Percentiles rank a stretch among this genome's conserved stretches.
These are phyloP conservation scores for Nigrograna mackinnonii DNA, from an alignment of 2,329 filamentous ascomycete genomes.

Conservation along the genomic window DNA sequence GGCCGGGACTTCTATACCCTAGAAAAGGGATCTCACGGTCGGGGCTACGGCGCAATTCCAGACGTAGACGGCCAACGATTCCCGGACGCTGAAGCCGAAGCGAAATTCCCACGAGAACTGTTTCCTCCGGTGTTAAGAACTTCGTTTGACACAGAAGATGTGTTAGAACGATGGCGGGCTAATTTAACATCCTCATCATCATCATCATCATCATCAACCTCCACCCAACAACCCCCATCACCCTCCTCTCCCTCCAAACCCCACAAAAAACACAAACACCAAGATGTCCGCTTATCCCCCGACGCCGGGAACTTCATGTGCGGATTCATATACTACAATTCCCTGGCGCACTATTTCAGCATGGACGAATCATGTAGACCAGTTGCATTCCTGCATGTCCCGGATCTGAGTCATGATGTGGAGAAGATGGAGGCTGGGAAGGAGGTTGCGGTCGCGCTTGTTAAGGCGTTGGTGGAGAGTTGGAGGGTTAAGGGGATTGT, in stretches of 20 bases:
- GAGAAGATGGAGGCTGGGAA: constrained; percentile 27
- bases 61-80: constrained; percentile 38
- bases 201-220: background rate
- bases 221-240: background rate
- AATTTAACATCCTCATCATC: constrained; percentile 13
- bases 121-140: constrained; percentile 30
- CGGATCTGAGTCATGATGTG: constrained; percentile 31
- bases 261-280: background rate
- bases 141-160: constrained; percentile 33
- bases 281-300: constrained; percentile 30
- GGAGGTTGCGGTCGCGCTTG: constrained; percentile 33
- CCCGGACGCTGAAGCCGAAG: constrained; percentile 17
- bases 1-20: constrained; percentile 38
- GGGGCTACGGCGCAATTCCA: constrained; percentile 31
- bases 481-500: constrained; percentile 20
- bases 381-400: constrained; percentile 40
- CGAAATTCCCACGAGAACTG: constrained; percentile 15
- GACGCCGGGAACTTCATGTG: constrained; percentile 42
- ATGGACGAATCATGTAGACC: constrained; percentile 25
- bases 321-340: constrained; percentile 41
- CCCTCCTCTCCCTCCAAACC: background rate
- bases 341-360: constrained; percentile 30
- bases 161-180: constrained; percentile 32
- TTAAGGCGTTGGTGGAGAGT: constrained; percentile 38
- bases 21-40: constrained; percentile 30